A percentile compares a stretch with the other conserved stretches of the same genome.
Conservation (phyloP, 495 filamentous ascomycete species). For the Coniosporium apollinis region DNA sequence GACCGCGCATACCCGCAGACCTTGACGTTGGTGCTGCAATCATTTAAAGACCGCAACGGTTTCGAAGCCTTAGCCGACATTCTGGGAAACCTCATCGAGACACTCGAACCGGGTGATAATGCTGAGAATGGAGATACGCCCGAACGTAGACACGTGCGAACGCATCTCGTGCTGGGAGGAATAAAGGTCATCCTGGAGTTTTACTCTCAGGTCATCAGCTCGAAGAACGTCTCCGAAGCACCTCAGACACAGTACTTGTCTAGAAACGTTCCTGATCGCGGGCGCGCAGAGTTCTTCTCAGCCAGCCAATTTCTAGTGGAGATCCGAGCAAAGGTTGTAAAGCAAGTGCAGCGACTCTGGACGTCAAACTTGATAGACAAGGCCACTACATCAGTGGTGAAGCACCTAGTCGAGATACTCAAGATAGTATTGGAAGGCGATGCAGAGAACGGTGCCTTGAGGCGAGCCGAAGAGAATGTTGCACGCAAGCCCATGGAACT, state of each 20-base stretch:
- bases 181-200: slow-evolving; percentile 75
- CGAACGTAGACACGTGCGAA: not conserved
- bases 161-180: slow-evolving; percentile 5
- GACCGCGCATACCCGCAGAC: slow-evolving; percentile 48
- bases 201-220: slow-evolving; percentile 55
- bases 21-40: slow-evolving; percentile 63
- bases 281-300: slow-evolving; percentile 49
- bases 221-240: slow-evolving; percentile 65
- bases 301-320: slow-evolving; percentile 74
- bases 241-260: slow-evolving; percentile 45
- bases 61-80: slow-evolving; percentile 56
- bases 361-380: slow-evolving; percentile 64
- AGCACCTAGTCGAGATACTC: slow-evolving; percentile 69
- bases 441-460: slow-evolving; percentile 48
- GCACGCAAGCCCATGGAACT: slow-evolving; percentile 22
- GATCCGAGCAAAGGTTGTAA: slow-evolving; percentile 66
- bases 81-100: slow-evolving; percentile 49
- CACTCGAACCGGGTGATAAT: not conserved
- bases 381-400: slow-evolving; percentile 53
- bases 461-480: slow-evolving; percentile 35
- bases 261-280: slow-evolving; percentile 33
- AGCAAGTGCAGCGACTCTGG: slow-evolving; percentile 67
- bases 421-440: slow-evolving; percentile 63
- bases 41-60: slow-evolving; percentile 69
- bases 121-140: slow-evolving; percentile 18